Evolutionary conservation across 108 stramenopile species (phyloP).

Genomic region (Pseudonitzschia multiseries): DNA sequence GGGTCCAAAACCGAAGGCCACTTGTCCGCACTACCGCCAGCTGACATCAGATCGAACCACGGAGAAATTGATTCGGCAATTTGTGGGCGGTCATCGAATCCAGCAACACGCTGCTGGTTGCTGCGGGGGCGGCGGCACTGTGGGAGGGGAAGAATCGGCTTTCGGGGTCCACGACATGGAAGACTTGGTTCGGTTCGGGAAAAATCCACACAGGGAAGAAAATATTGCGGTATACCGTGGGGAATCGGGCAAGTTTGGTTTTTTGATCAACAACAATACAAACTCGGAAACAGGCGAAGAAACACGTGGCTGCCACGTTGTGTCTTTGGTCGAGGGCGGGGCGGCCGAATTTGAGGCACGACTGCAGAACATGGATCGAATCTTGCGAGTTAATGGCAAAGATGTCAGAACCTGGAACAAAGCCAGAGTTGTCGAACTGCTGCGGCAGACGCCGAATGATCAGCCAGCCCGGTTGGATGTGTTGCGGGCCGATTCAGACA

Average conservation of each 20-base stretch:
- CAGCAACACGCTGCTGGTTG: slow-evolving; percentile 27
- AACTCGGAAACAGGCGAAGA: background rate
- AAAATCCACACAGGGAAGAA: slow-evolving; percentile 46
- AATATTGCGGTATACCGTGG: slow-evolving; percentile 62
- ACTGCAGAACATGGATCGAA: slow-evolving; percentile 46
- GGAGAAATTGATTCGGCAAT: slow-evolving; percentile 31
- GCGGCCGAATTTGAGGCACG: slow-evolving; percentile 51
- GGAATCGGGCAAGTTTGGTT: slow-evolving; percentile 19
- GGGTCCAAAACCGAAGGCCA: slow-evolving; percentile 23
- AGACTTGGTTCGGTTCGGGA: slow-evolving; percentile 71
- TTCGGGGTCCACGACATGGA: slow-evolving; percentile 80
- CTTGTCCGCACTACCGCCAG: slow-evolving; percentile 73
- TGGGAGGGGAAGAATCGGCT: slow-evolving; percentile 65
- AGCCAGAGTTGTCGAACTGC: slow-evolving; percentile 20
- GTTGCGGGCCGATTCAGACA: slow-evolving; percentile 13
- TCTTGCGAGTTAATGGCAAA: slow-evolving; percentile 56
- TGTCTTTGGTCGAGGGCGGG: slow-evolving; percentile 8
- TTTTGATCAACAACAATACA: slow-evolving; percentile 6
- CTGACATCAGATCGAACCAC: slow-evolving; percentile 50
- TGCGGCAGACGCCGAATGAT: slow-evolving; percentile 30
- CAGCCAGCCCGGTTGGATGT: slow-evolving; percentile 55
- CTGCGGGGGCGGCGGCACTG: slow-evolving; percentile 16
- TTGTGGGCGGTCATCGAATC: slow-evolving; percentile 38
- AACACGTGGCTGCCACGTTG: background rate
- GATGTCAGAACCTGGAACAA: slow-evolving; percentile 31